Conservation (phyloP, 768 basidiomycete genomes). For the Sutorius australiensis region DNA sequence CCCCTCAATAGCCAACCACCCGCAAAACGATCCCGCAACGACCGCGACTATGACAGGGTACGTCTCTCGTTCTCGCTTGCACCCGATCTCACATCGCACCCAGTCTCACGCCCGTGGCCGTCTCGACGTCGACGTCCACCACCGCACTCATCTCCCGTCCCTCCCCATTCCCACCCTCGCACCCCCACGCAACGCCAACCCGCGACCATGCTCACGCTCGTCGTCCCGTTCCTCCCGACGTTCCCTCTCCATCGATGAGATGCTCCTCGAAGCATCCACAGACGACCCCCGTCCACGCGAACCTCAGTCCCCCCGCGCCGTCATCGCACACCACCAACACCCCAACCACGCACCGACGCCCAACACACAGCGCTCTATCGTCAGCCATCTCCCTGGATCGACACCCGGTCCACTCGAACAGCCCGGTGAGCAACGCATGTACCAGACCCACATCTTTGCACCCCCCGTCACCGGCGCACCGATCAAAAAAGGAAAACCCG, state of each 20-base stretch:
- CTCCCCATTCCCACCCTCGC: constrained; percentile 12
- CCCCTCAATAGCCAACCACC: constrained; percentile 42
- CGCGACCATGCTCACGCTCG: constrained; percentile 24
- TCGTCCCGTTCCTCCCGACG: constrained; percentile 35
- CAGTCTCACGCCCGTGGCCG: constrained; percentile 19
- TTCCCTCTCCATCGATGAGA: constrained; percentile 43
- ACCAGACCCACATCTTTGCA: constrained; percentile 69
- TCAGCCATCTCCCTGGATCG: constrained; percentile 16
- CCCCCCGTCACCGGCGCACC: constrained; percentile 72
- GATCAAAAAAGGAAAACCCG: constrained; percentile 57
- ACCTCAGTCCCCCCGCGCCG: constrained; percentile 29
- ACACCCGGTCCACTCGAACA: constrained; percentile 30
- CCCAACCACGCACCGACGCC: constrained; percentile 17
- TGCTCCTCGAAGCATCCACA: constrained; percentile 44
- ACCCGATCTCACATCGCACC: constrained; percentile 6
- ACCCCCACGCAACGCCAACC: constrained; percentile 11
- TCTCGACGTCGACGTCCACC: constrained; percentile 26
- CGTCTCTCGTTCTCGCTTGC: neutral
- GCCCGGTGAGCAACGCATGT: constrained; percentile 39
- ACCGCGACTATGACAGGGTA: constrained; percentile 33
- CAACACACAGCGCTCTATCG: constrained; percentile 19
- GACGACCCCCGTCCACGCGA: constrained; percentile 35
- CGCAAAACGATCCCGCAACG: constrained; percentile 43
- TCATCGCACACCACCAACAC: constrained; percentile 32
- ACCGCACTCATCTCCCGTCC: constrained; percentile 24